Conservation (phyloP, 2,329 filamentous ascomycete genomes). For the Blastomyces emzantsi region DNA sequence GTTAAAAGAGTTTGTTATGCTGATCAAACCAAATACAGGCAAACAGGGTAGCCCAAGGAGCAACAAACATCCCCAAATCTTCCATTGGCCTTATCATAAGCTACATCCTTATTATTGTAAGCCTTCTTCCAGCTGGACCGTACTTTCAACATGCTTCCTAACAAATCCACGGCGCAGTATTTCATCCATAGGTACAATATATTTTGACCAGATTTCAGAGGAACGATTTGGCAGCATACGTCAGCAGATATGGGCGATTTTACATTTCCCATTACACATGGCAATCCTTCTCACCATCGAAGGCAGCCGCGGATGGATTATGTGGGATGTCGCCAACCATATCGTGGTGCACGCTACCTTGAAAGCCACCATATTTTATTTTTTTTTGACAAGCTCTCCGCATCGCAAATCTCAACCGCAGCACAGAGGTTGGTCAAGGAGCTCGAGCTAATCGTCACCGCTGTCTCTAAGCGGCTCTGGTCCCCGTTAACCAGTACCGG, state of each 20-base stretch:
- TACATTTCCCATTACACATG: slow-evolving; percentile 56
- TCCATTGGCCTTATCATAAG: slow-evolving; percentile 15
- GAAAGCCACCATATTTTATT: background rate
- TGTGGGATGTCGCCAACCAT: slow-evolving; percentile 35
- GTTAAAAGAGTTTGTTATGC: background rate
- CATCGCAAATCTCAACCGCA: background rate
- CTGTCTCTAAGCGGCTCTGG: slow-evolving; percentile 5
- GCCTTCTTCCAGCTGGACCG: background rate
- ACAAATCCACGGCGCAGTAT: slow-evolving; percentile 24
- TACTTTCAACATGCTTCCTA: background rate
- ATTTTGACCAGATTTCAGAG: slow-evolving; percentile 46
- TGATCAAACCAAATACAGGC: slow-evolving; percentile 10
- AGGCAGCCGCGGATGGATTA: slow-evolving; percentile 45
- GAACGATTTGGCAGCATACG: slow-evolving; percentile 43
- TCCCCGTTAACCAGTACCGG: slow-evolving; percentile 3
- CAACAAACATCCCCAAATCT: slow-evolving; percentile 10
- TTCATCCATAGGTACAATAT: slow-evolving; percentile 56
- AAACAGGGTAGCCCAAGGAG: slow-evolving; percentile 14
- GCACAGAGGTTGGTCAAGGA: slow-evolving; percentile 2
- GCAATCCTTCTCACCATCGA: slow-evolving; percentile 55
- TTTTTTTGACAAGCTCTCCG: background rate
- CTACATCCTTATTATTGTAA: slow-evolving; percentile 15
- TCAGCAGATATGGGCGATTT: slow-evolving; percentile 44
- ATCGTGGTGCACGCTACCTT: slow-evolving; percentile 15
- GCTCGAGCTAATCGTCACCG: slow-evolving; percentile 9